Base-by-base conservation (phyloP, 768 basidiomycete genomes). In the Termitomyces eurrhizus region DNA sequence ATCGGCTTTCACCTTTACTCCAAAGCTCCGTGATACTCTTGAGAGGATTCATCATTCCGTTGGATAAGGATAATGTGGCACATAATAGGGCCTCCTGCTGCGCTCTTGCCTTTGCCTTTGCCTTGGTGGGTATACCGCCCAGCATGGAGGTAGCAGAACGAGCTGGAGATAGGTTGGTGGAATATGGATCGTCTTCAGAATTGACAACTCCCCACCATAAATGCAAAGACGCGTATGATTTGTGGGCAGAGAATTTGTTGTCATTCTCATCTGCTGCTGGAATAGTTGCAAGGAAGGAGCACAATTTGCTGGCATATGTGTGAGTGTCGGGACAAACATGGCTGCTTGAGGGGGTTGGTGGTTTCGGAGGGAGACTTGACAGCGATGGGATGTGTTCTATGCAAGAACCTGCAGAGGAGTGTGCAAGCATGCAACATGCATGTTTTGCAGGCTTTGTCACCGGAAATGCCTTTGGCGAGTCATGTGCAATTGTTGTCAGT, bases 131-230 rank as follows among this genome's bases (percentile, higher is more conserved):
- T 2, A 80, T 76, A 0, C 71, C 67, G 52, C 74, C 71, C 16
- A 77, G 72, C 41, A 74, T 68, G 56, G 76, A 70, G 4, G 68
- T 62, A 45, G 71, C 67, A 7, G 77, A 75, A 44, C 72, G 72
- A 26, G 73, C 70, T 35, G 75, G 70, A 11, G 77, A 73, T 65
- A 21, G 66, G 61, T 26, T 69, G 70, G 63, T 62, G 11, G 70
- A 76, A 48, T 75, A 80, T 16, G 82, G 83, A 59, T 90, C 89
- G 64, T 90, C 88, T 66, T 92, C 92, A 1, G 88, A 87, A 39
- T 84, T 78, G 68, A 92, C 91, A 0, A 93, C 87, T 3, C 91
- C 91, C 88, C 88, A 92, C n/a, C 91, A 81, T n/a, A 76, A 74
- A 13, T 92, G 85, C 51, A 93, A 72, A 53, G 88, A 85, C 13